Percentiles rank a stretch among this genome's conserved stretches.
phyloP scores from a whole-genome alignment of 257 asterid genomes.

The Anisodus acutangulus region DNA sequence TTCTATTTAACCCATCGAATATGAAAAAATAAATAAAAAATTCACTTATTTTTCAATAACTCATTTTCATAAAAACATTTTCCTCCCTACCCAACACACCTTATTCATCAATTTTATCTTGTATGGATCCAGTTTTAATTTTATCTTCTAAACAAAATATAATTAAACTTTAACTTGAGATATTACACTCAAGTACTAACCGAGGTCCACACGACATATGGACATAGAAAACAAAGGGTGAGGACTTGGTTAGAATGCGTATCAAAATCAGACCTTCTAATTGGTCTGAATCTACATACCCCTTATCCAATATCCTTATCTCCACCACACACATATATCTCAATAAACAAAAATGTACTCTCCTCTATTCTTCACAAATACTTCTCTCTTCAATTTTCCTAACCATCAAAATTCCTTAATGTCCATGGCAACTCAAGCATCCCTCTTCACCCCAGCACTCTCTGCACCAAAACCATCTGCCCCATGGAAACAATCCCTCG shows the following conservation, averaged over 20 bases:
- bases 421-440: constrained; percentile 91
- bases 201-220: constrained; percentile 24
- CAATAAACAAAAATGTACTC: constrained; percentile 24
- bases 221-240: constrained; percentile 6
- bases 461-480: constrained; percentile 47
- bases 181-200: not conserved
- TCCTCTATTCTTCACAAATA: constrained; percentile 1
- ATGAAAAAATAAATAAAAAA: no score
- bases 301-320: constrained; percentile 50
- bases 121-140: not conserved
- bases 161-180: not conserved
- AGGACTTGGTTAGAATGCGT: not conserved
- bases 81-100: no score
- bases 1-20: no score
- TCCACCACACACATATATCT: constrained; percentile 34
- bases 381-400: constrained; percentile 2
- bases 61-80: no score
- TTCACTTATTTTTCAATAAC: no score
- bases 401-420: constrained; percentile 27
- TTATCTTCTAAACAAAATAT: not conserved
- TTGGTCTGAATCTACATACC: constrained; percentile 35
- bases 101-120: no score
- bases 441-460: constrained; percentile 76
- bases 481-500: constrained; percentile 61
- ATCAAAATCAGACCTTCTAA: constrained; percentile 40